phyloP scores from a whole-genome alignment of 495 filamentous ascomycete genomes.

The Penicillium psychrofluorescens region DNA sequence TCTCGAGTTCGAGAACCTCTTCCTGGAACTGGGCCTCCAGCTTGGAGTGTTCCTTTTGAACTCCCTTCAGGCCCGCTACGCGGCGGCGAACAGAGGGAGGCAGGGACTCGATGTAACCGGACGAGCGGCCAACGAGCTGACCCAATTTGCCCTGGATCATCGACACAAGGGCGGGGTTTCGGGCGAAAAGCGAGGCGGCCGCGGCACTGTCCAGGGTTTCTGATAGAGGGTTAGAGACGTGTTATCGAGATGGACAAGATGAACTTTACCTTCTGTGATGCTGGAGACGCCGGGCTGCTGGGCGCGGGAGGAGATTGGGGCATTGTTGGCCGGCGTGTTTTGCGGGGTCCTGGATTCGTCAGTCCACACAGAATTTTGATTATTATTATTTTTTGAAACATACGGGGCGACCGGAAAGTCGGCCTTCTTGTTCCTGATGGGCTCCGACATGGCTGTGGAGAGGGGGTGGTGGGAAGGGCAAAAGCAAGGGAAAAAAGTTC shows the following conservation, averaged over 20 bases:
- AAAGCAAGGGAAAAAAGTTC: neutral
- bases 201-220: slow-evolving; percentile 84
- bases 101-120: slow-evolving; percentile 95
- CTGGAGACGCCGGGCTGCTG: slow-evolving; percentile 90
- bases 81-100: slow-evolving; percentile 82
- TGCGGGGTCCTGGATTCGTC: slow-evolving; percentile 69
- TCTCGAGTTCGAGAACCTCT: slow-evolving; percentile 94
- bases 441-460: slow-evolving; percentile 65
- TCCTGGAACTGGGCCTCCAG: slow-evolving; percentile 97
- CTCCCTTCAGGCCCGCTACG: slow-evolving; percentile 89
- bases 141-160: slow-evolving; percentile 98
- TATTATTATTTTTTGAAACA: slow-evolving; percentile 15
- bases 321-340: slow-evolving; percentile 89
- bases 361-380: neutral
- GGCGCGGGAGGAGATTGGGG: slow-evolving; percentile 95
- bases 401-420: slow-evolving; percentile 80
- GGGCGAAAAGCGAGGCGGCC: slow-evolving; percentile 85
- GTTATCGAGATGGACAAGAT: slow-evolving; percentile 7
- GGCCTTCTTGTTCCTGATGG: slow-evolving; percentile 82
- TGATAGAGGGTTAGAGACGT: slow-evolving; percentile 25
- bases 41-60: slow-evolving; percentile 98
- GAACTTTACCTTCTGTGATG: slow-evolving; percentile 82
- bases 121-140: slow-evolving; percentile 86
- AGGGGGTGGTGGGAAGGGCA: slow-evolving; percentile 2
- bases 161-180: slow-evolving; percentile 84